phyloP scores from a whole-genome alignment of 768 basidiomycete genomes.

The Dioszegia hungarica region DNA sequence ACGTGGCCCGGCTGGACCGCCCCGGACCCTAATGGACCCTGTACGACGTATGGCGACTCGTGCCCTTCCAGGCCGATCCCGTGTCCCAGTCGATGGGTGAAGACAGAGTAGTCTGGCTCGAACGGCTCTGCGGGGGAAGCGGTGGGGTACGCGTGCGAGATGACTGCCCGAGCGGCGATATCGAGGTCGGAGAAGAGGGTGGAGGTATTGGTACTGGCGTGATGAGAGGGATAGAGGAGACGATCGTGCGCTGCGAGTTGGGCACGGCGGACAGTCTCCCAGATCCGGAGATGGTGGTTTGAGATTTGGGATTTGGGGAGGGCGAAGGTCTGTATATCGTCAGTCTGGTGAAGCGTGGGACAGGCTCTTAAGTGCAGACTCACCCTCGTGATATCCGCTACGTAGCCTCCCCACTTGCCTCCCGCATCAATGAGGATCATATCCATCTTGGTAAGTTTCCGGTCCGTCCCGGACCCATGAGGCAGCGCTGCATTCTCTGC shows the following conservation, averaged over 20 bases:
- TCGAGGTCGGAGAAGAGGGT: conserved; percentile 22
- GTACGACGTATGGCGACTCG: conserved; percentile 72
- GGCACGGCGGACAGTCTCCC: conserved; percentile 63
- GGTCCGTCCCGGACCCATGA: conserved; percentile 73
- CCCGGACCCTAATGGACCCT: conserved; percentile 56
- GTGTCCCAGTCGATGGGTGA: conserved; percentile 65
- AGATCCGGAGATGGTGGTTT: conserved; percentile 56
- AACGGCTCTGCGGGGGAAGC: conserved; percentile 48
- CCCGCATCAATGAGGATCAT: conserved; percentile 72
- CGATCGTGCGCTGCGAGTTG: conserved; percentile 57
- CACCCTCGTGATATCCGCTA: conserved; percentile 74
- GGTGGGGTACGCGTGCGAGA: conserved; percentile 53
- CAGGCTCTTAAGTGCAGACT: conserved; percentile 23
- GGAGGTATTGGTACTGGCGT: conserved; percentile 1
- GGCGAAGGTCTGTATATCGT: conserved; percentile 59
- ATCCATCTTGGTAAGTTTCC: conserved; percentile 57
- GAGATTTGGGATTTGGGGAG: conserved; percentile 60
- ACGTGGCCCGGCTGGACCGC: conserved; percentile 62
- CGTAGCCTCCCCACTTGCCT: conserved; percentile 67
- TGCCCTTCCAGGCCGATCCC: conserved; percentile 82
- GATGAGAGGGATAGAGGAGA: conserved; percentile 52
- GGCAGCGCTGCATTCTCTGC: conserved; percentile 80
- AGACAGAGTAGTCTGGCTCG: conserved; percentile 46
- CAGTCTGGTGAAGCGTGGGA: background rate
- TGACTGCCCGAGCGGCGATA: conserved; percentile 57